These are phyloP conservation scores for Linum trigynum DNA, from an alignment of 345 rosid species.

Conservation along the genomic window DNA sequence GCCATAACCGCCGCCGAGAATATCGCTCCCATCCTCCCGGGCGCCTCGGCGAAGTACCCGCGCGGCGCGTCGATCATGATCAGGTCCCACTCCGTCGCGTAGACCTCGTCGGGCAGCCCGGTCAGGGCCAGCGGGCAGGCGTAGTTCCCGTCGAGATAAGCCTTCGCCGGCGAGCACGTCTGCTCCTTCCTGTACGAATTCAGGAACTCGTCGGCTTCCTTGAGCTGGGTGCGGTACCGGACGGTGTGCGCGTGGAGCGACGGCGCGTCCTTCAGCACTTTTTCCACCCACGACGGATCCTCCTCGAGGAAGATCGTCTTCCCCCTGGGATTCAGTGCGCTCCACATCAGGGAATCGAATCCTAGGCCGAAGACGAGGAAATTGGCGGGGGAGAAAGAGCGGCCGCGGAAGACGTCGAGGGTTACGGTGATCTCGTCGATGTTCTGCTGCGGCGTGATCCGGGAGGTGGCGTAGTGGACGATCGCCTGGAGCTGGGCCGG, in stretches of 20 bases:
- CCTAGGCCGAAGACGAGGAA: conserved; percentile 90
- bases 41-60: conserved; percentile 70
- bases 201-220: conserved; percentile 52
- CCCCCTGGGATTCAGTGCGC: conserved; percentile 79
- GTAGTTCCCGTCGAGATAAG: conserved; percentile 43
- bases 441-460: conserved; percentile 83
- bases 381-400: conserved; percentile 59
- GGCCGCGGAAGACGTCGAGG: conserved; percentile 44
- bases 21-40: conserved; percentile 81
- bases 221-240: conserved; percentile 63
- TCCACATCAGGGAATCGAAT: conserved; percentile 92
- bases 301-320: conserved; percentile 77
- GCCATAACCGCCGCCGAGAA: conserved; percentile 90
- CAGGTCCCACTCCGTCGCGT: conserved; percentile 62
- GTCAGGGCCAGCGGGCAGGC: conserved; percentile 77
- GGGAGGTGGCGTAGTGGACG: conserved; percentile 71
- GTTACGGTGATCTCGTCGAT: conserved; percentile 56
- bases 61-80: conserved; percentile 92
- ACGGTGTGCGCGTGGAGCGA: conserved; percentile 69
- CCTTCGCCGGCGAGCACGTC: conserved; percentile 57
- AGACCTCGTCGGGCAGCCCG: conserved; percentile 70
- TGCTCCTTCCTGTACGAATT: conserved; percentile 54
- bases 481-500: conserved; percentile 9
- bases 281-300: conserved; percentile 76
- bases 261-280: conserved; percentile 33